phyloP scores from a whole-genome alignment of 2,329 filamentous ascomycete species.

The Sarocladium strictum region DNA sequence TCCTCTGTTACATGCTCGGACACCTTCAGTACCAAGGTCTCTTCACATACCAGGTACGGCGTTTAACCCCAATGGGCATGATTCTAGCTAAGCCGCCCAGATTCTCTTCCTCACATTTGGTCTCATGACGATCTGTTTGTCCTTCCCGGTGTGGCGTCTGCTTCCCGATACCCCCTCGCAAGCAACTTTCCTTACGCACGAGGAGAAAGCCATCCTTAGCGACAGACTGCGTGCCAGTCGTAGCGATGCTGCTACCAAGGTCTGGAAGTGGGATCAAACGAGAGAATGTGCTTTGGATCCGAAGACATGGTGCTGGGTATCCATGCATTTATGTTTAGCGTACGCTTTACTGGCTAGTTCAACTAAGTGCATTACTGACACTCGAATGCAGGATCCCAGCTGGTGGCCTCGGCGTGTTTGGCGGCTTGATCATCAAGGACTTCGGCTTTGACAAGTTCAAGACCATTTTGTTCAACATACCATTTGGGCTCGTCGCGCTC shows the following conservation, averaged over 20 bases:
- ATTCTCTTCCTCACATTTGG: conserved; percentile 52
- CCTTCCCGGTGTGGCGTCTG: conserved; percentile 36
- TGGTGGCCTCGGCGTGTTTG: conserved; percentile 53
- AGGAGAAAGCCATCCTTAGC: conserved; percentile 47
- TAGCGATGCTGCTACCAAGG: conserved; percentile 45
- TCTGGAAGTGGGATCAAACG: conserved; percentile 46
- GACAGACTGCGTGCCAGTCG: conserved; percentile 49
- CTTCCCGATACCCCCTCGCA: conserved; percentile 46
- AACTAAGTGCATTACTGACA: not conserved
- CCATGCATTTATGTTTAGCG: conserved; percentile 45
- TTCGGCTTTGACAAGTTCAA: conserved; percentile 52
- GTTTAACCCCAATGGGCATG: not conserved
- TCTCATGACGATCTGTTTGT: conserved; percentile 41
- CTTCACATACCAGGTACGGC: conserved; percentile 38
- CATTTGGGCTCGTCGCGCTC: conserved; percentile 38
- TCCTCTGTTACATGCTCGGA: conserved; percentile 53
- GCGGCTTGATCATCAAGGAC: conserved; percentile 51
- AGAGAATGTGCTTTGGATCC: conserved; percentile 47
- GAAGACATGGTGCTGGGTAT: conserved; percentile 57
- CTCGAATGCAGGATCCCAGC: conserved; percentile 36
- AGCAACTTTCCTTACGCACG: conserved; percentile 43
- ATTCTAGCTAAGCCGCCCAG: conserved; percentile 17
- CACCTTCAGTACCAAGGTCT: conserved; percentile 38
- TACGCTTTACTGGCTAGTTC: not conserved
- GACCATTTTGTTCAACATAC: conserved; percentile 56